A percentile compares a stretch with the other conserved stretches of the same genome.
Evolutionary conservation across 768 basidiomycete genomes (phyloP).

Genomic region (Rhodotorula kratochvilovae): DNA sequence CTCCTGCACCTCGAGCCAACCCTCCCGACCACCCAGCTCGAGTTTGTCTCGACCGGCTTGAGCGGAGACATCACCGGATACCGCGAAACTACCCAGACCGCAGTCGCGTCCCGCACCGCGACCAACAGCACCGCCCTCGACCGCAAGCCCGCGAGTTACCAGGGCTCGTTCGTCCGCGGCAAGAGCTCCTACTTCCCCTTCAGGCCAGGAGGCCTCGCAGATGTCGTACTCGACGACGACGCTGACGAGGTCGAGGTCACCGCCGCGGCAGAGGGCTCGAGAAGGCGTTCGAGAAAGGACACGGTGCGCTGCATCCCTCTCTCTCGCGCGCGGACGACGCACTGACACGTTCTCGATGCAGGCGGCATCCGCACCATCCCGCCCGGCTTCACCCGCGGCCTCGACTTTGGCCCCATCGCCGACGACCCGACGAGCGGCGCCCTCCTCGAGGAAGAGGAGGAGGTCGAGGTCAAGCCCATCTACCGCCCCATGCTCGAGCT

Average conservation of each 20-base stretch:
- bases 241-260: conserved; percentile 49
- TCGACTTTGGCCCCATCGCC: conserved; percentile 55
- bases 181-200: conserved; percentile 92
- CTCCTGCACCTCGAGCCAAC: conserved; percentile 65
- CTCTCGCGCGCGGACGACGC: background rate
- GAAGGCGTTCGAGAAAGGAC: conserved; percentile 38
- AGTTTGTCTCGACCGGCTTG: conserved; percentile 72
- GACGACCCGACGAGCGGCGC: conserved; percentile 46
- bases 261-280: conserved; percentile 42
- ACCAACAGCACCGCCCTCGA: conserved; percentile 78
- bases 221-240: conserved; percentile 50
- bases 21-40: conserved; percentile 66
- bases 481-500: conserved; percentile 41
- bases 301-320: conserved; percentile 24
- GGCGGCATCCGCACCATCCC: conserved; percentile 61
- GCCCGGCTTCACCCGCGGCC: conserved; percentile 75
- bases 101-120: conserved; percentile 57
- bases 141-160: conserved; percentile 71
- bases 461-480: conserved; percentile 41
- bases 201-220: conserved; percentile 85
- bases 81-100: conserved; percentile 57
- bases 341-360: background rate
- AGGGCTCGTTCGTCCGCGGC: conserved; percentile 76
- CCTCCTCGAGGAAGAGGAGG: conserved; percentile 45
- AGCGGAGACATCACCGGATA: conserved; percentile 76